Evolutionary conservation across 768 basidiomycete genomes (phyloP), one percentile per base, ranked within the genome.

Genomic region (Inosperma sp.): DNA sequence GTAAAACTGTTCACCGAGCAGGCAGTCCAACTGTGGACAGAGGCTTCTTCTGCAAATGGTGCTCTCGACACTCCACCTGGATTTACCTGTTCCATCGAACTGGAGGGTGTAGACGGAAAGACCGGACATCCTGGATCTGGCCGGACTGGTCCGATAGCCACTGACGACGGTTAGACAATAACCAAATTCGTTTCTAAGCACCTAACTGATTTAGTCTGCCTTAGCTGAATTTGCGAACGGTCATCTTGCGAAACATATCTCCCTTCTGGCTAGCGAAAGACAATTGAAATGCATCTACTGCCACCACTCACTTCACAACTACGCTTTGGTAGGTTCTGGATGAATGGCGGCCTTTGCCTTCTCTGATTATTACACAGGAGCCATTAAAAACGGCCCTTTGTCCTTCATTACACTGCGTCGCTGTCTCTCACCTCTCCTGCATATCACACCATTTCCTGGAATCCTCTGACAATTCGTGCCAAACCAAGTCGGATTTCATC

Each of bases 1-100:
- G 78, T 89, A 57, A 86, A 85, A 57, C 63, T 91, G 5, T 93
- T 91, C 65, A 82, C 83, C 2, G 66, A 74, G 34, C 79, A 83
- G 48, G 84, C 83, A 10, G 71, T 74, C 16, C 73, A 73, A 49
- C 62, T 64, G 4, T 89, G 87, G 84, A 58, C 72, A 12, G 63
- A 62, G 12, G 68, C 73, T 8, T 51, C 57, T 13, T 54, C 52
- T 31, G 42, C 62, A 7, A 46, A 56, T 7, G 43, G 37, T 17
- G 40, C 47, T 12, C 49, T 62, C 17, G 62, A 72, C 3, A 69
- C 82, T 35, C 84, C 84, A 10, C 65, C 55, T 17, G 81, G 82
- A 0, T 80, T 84, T 51, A 76, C 71, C 4, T 75, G 60, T 36
- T 57, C 66, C 5, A 57, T 76, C 8, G 85, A 88, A 61, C 61